phyloP scores from a whole-genome alignment of 2,329 filamentous ascomycete species.

The Talaromyces piceae region DNA sequence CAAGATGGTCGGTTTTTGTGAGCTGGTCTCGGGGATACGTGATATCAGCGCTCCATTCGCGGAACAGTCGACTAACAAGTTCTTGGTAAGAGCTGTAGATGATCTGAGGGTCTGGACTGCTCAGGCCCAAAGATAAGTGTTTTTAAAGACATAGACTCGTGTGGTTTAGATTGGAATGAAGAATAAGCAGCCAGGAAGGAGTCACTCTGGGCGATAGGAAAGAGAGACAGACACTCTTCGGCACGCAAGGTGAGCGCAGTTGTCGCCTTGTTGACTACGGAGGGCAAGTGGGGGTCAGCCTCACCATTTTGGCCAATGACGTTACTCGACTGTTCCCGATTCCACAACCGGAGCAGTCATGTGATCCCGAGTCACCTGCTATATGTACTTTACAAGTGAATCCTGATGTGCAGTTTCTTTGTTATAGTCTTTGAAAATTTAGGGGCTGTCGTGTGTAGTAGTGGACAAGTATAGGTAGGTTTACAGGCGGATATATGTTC shows the following conservation, averaged over 20 bases:
- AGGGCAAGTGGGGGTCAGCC: neutral
- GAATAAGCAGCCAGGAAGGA: neutral
- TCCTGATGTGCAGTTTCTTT: neutral
- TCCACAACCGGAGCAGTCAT: neutral
- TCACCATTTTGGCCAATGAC: neutral
- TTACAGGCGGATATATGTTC: neutral
- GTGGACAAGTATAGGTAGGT: neutral
- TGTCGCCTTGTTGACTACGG: neutral
- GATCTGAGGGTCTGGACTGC: neutral
- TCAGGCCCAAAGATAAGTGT: neutral
- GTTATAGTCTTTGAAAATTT: no score
- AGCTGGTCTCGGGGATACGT: neutral
- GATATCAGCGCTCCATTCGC: neutral
- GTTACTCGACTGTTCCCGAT: neutral
- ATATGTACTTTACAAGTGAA: neutral
- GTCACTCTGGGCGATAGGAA: neutral
- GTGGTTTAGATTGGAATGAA: neutral
- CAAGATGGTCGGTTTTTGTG: neutral
- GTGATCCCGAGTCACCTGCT: neutral
- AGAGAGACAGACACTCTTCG: neutral
- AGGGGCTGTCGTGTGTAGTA: no score
- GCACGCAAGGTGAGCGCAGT: neutral
- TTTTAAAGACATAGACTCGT: neutral
- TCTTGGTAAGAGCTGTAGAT: neutral
- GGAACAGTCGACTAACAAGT: neutral